phyloP scores from a whole-genome alignment of 2,329 filamentous ascomycete species.

The Saccharata proteae region DNA sequence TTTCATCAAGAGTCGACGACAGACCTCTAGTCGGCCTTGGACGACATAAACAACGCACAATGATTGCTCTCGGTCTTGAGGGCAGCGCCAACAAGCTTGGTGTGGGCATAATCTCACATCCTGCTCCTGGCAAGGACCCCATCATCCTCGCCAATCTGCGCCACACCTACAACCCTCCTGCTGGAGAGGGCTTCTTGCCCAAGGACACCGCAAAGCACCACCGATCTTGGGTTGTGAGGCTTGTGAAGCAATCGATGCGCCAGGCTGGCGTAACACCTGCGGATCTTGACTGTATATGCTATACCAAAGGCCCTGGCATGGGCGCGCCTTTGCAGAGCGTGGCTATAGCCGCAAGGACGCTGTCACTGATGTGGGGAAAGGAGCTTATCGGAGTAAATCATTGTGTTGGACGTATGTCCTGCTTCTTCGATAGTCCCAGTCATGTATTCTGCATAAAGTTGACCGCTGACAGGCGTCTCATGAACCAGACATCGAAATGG shows the following conservation, averaged over 20 bases:
- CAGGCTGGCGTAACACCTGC: conserved; percentile 42
- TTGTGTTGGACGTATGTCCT: conserved; percentile 64
- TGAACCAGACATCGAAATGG: conserved; percentile 79
- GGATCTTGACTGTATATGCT: conserved; percentile 86
- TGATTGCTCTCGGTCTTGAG: conserved; percentile 66
- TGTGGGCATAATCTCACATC: conserved; percentile 80
- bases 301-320: conserved; percentile 93
- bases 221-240: conserved; percentile 65
- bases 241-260: conserved; percentile 69
- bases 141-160: conserved; percentile 81
- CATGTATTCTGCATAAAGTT: conserved; percentile 5
- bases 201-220: conserved; percentile 95
- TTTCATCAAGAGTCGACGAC: too few species aligned
- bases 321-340: conserved; percentile 82
- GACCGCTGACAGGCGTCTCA: background rate
- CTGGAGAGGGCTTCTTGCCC: conserved; percentile 86
- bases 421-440: background rate
- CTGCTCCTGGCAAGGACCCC: conserved; percentile 31
- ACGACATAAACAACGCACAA: conserved; percentile 19
- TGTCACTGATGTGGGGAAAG: conserved; percentile 74
- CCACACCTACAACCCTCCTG: conserved; percentile 84
- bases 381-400: conserved; percentile 94
- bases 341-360: conserved; percentile 70
- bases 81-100: conserved; percentile 97
- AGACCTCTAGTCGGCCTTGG: background rate